These are phyloP conservation scores for Aspergillus sclerotioniger DNA, from an alignment of 495 filamentous ascomycete species.

Conservation along the genomic window DNA sequence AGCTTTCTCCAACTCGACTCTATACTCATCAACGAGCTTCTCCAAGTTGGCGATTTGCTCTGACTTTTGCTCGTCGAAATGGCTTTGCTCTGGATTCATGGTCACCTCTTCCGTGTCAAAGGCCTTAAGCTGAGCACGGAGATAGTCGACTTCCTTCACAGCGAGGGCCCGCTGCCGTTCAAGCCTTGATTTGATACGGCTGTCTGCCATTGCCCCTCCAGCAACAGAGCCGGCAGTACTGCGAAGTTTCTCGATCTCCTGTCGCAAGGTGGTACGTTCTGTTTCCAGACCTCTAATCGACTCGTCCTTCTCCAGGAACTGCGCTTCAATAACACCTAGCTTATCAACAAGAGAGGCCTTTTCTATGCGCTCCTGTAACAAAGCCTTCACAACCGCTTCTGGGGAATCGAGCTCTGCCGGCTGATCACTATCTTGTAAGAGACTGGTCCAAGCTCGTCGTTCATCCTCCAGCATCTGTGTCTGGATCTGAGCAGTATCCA, in stretches of 20 bases:
- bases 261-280: constrained; percentile 56
- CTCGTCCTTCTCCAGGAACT: constrained; percentile 76
- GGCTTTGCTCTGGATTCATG: constrained; percentile 66
- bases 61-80: constrained; percentile 71
- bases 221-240: constrained; percentile 25
- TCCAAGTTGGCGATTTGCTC: constrained; percentile 80
- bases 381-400: constrained; percentile 79
- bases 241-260: constrained; percentile 71
- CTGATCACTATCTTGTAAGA: constrained; percentile 66
- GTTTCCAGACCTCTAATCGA: constrained; percentile 68
- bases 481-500: constrained; percentile 75
- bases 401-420: constrained; percentile 79
- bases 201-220: constrained; percentile 42
- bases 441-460: constrained; percentile 77
- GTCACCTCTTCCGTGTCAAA: constrained; percentile 88
- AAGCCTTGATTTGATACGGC: constrained; percentile 62
- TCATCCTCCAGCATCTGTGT: constrained; percentile 89
- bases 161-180: constrained; percentile 84
- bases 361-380: constrained; percentile 78
- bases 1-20: constrained; percentile 72
- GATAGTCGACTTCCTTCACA: constrained; percentile 87
- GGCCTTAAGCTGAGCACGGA: constrained; percentile 87
- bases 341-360: constrained; percentile 72
- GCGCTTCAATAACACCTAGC: constrained; percentile 74
- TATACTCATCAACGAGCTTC: constrained; percentile 80